These are phyloP conservation scores for Microbotryum violaceum DNA, from an alignment of 1,284 basidiomycete genomes.

Conservation along the genomic window DNA sequence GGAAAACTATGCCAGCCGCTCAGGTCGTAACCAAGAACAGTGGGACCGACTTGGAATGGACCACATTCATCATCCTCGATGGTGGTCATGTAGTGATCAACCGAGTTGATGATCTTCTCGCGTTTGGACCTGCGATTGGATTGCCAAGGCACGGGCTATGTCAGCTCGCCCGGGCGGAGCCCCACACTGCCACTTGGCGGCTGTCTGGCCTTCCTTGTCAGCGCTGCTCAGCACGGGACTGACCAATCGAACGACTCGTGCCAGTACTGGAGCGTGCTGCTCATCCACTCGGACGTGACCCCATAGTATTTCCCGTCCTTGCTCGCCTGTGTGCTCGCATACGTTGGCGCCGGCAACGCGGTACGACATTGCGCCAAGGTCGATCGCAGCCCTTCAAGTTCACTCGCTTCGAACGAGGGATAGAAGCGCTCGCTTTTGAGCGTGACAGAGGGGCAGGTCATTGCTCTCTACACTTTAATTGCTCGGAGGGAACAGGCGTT, in stretches of 20 bases:
- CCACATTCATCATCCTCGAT: conserved; percentile 9
- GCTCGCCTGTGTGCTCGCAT: conserved; percentile 13
- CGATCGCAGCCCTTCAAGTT: too few species aligned
- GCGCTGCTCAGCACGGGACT: not conserved
- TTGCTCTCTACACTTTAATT: too few species aligned
- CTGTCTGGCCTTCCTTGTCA: not conserved
- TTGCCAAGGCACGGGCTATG: not conserved
- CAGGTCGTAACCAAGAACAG: not conserved
- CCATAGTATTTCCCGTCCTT: conserved; percentile 12
- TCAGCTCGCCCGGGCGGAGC: not conserved
- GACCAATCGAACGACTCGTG: conserved; percentile 19
- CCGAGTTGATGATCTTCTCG: conserved; percentile 17
- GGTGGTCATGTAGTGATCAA: conserved; percentile 20
- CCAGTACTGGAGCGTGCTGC: conserved; percentile 17
- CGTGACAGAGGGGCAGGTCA: too few species aligned
- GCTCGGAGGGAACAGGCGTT: too few species aligned
- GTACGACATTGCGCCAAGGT: not conserved
- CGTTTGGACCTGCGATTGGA: conserved; percentile 11
- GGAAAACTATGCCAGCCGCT: not conserved
- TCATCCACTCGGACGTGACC: conserved; percentile 13
- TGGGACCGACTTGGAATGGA: conserved; percentile 4
- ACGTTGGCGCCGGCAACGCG: conserved; percentile 16
- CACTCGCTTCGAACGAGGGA: too few species aligned
- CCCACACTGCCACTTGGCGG: not conserved
- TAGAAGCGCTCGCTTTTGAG: too few species aligned